Evolutionary conservation across 2,329 filamentous ascomycete species (phyloP), one percentile per base, ranked within the genome.

Genomic region (Myriosclerotinia duriaeana): DNA sequence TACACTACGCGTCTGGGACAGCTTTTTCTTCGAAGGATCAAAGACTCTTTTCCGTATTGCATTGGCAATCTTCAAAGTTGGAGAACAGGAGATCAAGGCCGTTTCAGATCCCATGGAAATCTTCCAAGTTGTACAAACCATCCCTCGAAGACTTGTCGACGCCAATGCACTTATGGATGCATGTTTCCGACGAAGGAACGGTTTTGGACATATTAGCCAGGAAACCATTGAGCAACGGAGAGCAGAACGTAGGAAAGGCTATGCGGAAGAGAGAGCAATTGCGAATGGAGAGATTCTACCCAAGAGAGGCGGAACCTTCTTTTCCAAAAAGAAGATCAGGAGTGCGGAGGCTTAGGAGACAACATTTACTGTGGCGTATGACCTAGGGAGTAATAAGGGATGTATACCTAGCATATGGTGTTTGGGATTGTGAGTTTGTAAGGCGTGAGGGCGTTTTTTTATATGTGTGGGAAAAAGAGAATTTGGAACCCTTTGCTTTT

Each of bases 31-130:
- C 78, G 94, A 98, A 78, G 94, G 94, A 4, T 93, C 90, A 59
- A 96, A 95, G 77, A 97, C 93, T 0, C 85, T 98, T 8, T 98
- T 97, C 80, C 91, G 93, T 58, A 91, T 97, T 67, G 92, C 94
- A 0, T 81, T 98, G 53, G 89, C 92, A 42, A 90, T 97, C 68
- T 97, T 98, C 84, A 97, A 97, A 78, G 82, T 90, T 1, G 92
- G 91, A 70, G 93, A 97, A 79, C 76, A 80, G 7, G 89, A 95
- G 72, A 95, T 98, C 74, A 87, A 89, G 72, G 85, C 86, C 11
- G 89, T 96, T 14, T 84, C 83, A 20, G 93, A 97, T 74, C 91
- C 93, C 0, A 96, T 96, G 88, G 94, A 98, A 79, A 92, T 97
- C 73, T 97, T 97, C 78, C 92, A 96, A 75, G 88, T 96, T 3